Evolutionary conservation across 2,329 filamentous ascomycete species (phyloP).

Genomic region (Phaeosphaeriaceae sp.): DNA sequence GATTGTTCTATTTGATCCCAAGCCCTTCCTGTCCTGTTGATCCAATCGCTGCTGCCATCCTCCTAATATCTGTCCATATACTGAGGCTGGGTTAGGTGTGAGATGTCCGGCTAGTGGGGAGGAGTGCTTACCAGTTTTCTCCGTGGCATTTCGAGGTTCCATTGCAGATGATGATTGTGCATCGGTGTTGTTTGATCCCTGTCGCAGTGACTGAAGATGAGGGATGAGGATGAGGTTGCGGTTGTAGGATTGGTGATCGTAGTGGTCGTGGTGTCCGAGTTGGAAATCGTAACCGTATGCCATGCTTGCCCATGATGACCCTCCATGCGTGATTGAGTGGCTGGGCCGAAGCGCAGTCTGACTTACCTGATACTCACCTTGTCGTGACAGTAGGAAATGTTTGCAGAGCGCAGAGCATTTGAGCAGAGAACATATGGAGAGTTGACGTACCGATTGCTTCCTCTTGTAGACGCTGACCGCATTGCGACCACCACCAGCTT

Average conservation of each 20-base stretch:
- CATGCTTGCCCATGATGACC: neutral
- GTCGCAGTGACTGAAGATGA: neutral
- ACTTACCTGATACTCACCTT: constrained; percentile 6
- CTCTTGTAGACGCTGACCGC: neutral
- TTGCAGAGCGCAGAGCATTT: constrained; percentile 9
- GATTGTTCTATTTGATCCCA: neutral
- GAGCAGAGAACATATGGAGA: constrained; percentile 5
- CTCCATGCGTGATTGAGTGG: neutral
- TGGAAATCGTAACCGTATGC: neutral
- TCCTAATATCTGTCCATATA: neutral
- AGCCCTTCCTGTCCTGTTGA: neutral
- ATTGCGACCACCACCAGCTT: constrained; percentile 3
- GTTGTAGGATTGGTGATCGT: neutral
- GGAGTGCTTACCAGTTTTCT: neutral
- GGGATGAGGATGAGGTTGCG: neutral
- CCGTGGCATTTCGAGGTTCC: neutral
- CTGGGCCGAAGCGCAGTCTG: neutral
- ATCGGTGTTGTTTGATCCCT: neutral
- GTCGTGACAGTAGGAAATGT: neutral
- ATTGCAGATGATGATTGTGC: neutral
- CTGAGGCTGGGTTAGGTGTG: neutral
- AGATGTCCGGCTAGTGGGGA: neutral
- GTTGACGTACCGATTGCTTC: constrained; percentile 1
- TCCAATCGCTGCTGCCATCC: neutral
- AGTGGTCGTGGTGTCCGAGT: neutral